phyloP scores from a whole-genome alignment of 305 asterid species.

The Rubia tinctorum region DNA sequence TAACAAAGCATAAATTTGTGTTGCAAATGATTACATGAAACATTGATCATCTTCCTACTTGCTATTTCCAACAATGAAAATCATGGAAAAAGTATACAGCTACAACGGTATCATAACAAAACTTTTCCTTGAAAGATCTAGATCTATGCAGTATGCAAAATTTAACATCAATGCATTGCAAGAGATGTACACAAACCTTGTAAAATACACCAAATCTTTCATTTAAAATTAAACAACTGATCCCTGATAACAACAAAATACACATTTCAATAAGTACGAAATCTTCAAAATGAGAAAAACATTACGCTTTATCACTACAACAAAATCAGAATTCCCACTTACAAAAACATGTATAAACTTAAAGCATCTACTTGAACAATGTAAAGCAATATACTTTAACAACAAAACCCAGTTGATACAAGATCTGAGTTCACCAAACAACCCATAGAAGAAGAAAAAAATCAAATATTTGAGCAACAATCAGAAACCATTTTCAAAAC shows the following conservation, averaged over 20 bases:
- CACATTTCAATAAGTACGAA: too few species aligned
- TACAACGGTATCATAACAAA: too few species aligned
- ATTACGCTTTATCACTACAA: too few species aligned
- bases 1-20: neutral
- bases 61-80: too few species aligned
- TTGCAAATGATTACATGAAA: too few species aligned
- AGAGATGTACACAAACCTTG: constrained; percentile 48
- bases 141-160: neutral
- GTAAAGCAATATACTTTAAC: neutral
- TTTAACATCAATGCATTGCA: neutral
- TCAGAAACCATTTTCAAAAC: neutral
- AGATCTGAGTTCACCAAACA: constrained; percentile 9
- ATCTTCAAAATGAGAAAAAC: too few species aligned
- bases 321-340: neutral
- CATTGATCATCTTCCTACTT: too few species aligned
- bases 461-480: constrained; percentile 6
- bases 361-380: neutral
- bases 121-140: neutral
- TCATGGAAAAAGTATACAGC: too few species aligned
- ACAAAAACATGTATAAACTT: constrained; percentile 24
- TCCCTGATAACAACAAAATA: constrained; percentile 41
- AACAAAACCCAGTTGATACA: constrained; percentile 7
- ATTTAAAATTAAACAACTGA: constrained; percentile 65
- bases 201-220: constrained; percentile 82
- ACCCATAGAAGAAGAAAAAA: neutral